Conservation (phyloP, 768 basidiomycete species). For the Amylocystis lapponica region DNA sequence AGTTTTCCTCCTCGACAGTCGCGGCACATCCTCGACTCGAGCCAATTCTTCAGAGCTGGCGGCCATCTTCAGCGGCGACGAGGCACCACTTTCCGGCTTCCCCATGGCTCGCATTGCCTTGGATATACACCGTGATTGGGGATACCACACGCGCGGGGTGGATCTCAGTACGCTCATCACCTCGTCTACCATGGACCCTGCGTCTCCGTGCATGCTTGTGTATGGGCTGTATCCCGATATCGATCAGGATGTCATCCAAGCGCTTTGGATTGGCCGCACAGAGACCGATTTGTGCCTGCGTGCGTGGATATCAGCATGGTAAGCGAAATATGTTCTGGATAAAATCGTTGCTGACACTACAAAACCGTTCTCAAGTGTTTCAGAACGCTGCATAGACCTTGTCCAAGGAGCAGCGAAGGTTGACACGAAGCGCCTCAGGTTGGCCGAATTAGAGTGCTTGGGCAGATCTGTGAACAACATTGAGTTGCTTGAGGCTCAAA, state of each 20-base stretch:
- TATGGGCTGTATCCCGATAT: conserved; percentile 10
- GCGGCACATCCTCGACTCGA: no score
- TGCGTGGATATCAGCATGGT: conserved; percentile 37
- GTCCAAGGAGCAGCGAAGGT: conserved; percentile 7
- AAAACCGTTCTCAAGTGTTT: no score
- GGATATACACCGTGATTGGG: conserved; percentile 23
- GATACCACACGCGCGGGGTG: conserved; percentile 27
- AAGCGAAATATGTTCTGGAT: conserved; percentile 7
- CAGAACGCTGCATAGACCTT: conserved; percentile 2
- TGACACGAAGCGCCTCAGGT: conserved; percentile 9
- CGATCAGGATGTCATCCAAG: conserved; percentile 12
- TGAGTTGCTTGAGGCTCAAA: conserved; percentile 27
- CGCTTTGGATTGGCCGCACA: conserved; percentile 26
- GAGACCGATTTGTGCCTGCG: conserved; percentile 28
- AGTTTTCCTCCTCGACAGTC: conserved; percentile 6
- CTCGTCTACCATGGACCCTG: conserved; percentile 15
- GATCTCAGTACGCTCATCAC: conserved; percentile 31
- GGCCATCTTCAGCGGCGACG: background rate
- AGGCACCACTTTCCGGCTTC: conserved; percentile 23
- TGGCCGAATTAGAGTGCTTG: conserved; percentile 29
- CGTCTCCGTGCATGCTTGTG: conserved; percentile 24
- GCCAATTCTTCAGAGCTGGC: background rate
- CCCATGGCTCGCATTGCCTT: conserved; percentile 31
- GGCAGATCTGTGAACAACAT: conserved; percentile 25
- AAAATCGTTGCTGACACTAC: background rate